Conservation (phyloP, 1,284 basidiomycete genomes). For the Erythrobasidium hasegawianum region DNA sequence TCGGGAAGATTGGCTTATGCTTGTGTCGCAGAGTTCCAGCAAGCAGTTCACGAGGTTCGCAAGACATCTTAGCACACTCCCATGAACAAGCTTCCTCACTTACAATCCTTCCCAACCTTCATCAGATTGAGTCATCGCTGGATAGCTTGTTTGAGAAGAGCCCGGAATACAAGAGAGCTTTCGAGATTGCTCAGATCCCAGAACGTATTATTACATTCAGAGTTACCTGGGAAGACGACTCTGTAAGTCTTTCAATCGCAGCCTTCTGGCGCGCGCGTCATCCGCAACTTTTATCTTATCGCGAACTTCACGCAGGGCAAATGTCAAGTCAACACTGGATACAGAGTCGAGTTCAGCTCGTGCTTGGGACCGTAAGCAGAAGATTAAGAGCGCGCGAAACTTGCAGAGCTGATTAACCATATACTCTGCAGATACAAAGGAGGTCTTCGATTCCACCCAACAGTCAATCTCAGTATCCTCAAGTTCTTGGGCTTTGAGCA, state of each 20-base stretch:
- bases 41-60: conserved; percentile 47
- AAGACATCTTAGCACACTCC: conserved; percentile 13
- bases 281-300: background rate
- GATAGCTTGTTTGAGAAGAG: conserved; percentile 64
- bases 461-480: conserved; percentile 77
- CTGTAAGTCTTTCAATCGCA: conserved; percentile 36
- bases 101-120: conserved; percentile 30
- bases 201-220: conserved; percentile 74
- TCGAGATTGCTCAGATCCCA: conserved; percentile 61
- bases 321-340: conserved; percentile 69
- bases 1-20: background rate
- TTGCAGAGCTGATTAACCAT: background rate
- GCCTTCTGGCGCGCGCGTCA: background rate
- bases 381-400: conserved; percentile 29
- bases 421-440: conserved; percentile 49
- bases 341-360: conserved; percentile 78
- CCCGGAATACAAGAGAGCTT: conserved; percentile 67
- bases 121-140: conserved; percentile 65
- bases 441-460: conserved; percentile 72
- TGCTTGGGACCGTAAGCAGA: conserved; percentile 70
- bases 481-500: conserved; percentile 82
- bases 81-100: background rate
- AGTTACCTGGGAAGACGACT: conserved; percentile 74
- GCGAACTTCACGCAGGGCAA: conserved; percentile 51
- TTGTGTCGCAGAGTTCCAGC: conserved; percentile 56